Conservation (phyloP, 805 yeast genomes). For the Komagataella phaffii region DNA sequence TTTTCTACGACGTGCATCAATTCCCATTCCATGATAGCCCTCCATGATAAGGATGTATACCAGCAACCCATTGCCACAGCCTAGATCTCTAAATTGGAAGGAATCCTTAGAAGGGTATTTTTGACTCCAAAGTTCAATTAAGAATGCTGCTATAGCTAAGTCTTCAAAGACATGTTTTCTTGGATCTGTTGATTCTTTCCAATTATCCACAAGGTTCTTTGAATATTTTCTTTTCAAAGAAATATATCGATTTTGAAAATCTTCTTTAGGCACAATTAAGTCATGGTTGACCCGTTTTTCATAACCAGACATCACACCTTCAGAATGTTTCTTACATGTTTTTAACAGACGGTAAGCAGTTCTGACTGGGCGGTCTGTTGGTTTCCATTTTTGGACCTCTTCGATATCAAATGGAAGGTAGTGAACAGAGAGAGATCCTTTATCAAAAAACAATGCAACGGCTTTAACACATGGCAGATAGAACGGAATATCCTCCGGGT, state of each 20-base stretch:
- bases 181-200: constrained; percentile 95
- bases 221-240: constrained; percentile 75
- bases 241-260: constrained; percentile 75
- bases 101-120: constrained; percentile 23
- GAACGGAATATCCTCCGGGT: constrained; percentile 57
- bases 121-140: constrained; percentile 73
- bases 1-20: constrained; percentile 82
- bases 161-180: constrained; percentile 94
- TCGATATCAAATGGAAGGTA: constrained; percentile 46
- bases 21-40: constrained; percentile 73
- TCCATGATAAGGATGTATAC: constrained; percentile 66
- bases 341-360: constrained; percentile 70
- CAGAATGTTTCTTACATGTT: constrained; percentile 74
- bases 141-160: constrained; percentile 86
- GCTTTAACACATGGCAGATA: constrained; percentile 80
- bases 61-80: constrained; percentile 89
- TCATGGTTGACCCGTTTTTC: constrained; percentile 85
- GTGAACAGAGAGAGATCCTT: constrained; percentile 47
- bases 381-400: constrained; percentile 12
- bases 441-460: constrained; percentile 52
- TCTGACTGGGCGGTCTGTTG: constrained; percentile 48
- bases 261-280: constrained; percentile 65
- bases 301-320: constrained; percentile 75
- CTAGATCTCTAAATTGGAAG: constrained; percentile 75
- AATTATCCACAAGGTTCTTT: constrained; percentile 53